Conservation (phyloP, 495 filamentous ascomycete genomes). For the Neurospora sp. region DNA sequence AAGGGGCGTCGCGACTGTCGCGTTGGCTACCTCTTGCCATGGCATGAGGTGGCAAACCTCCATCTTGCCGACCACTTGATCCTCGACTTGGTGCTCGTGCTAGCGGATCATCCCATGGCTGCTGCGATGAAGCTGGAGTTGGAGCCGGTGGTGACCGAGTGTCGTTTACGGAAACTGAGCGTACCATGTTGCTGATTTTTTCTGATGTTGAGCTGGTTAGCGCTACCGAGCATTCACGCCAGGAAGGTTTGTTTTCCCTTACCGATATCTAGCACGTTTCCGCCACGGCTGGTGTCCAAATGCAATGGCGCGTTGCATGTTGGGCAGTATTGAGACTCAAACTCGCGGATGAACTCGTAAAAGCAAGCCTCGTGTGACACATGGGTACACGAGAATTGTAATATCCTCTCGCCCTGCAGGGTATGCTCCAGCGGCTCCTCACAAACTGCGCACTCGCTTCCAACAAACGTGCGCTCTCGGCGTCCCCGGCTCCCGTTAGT, state of each 20-base stretch:
- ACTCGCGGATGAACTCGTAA: slow-evolving; percentile 95
- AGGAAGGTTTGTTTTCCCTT: slow-evolving; percentile 1
- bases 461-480: slow-evolving; percentile 90
- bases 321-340: slow-evolving; percentile 90
- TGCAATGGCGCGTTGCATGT: slow-evolving; percentile 89
- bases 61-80: slow-evolving; percentile 29
- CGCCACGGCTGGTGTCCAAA: slow-evolving; percentile 88
- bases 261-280: slow-evolving; percentile 93
- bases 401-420: slow-evolving; percentile 82
- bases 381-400: slow-evolving; percentile 93
- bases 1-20: slow-evolving; percentile 42
- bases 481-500: slow-evolving; percentile 72
- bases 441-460: slow-evolving; percentile 89
- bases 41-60: slow-evolving; percentile 10
- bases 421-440: slow-evolving; percentile 97
- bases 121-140: slow-evolving; percentile 23
- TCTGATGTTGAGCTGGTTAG: slow-evolving; percentile 42
- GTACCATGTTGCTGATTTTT: slow-evolving; percentile 91
- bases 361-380: slow-evolving; percentile 98
- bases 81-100: slow-evolving; percentile 40
- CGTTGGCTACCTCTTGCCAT: slow-evolving; percentile 26
- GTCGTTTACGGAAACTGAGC: slow-evolving; percentile 66
- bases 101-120: slow-evolving; percentile 41
- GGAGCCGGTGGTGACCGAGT: slow-evolving; percentile 40
- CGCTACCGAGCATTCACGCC: not conserved